Conservation (phyloP, 495 filamentous ascomycete genomes). For the Penicillium desertorum region DNA sequence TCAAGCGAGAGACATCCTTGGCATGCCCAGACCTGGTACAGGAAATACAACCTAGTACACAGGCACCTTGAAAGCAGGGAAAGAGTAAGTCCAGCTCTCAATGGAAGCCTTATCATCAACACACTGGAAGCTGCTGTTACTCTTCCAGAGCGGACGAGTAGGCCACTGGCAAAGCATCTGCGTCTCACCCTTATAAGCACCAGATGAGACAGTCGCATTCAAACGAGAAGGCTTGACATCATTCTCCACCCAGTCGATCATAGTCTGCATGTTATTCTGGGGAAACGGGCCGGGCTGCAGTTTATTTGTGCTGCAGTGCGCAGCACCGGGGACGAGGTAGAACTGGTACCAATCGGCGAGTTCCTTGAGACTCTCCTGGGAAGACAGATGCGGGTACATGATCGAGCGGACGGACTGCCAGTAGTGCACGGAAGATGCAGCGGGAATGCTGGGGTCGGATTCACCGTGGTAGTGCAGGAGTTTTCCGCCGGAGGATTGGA, state of each 20-base stretch:
- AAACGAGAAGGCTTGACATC: slow-evolving; percentile 39
- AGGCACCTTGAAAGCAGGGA: slow-evolving; percentile 27
- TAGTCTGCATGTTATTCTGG: slow-evolving; percentile 37
- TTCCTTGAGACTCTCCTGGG: slow-evolving; percentile 35
- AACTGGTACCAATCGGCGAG: slow-evolving; percentile 53
- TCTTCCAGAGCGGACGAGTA: slow-evolving; percentile 41
- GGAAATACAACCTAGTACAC: slow-evolving; percentile 21
- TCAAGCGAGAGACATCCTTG: not conserved
- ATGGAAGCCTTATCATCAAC: slow-evolving; percentile 42
- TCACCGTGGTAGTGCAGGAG: slow-evolving; percentile 54
- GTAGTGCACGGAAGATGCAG: slow-evolving; percentile 48
- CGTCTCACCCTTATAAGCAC: slow-evolving; percentile 31
- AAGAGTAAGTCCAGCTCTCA: slow-evolving; percentile 38
- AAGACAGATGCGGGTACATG: slow-evolving; percentile 47
- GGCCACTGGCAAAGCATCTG: slow-evolving; percentile 46
- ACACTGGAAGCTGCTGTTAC: slow-evolving; percentile 32
- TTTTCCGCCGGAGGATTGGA: slow-evolving; percentile 49
- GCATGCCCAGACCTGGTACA: not conserved
- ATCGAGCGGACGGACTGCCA: slow-evolving; percentile 49
- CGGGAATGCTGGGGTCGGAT: slow-evolving; percentile 47
- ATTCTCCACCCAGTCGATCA: slow-evolving; percentile 55
- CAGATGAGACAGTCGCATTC: slow-evolving; percentile 32
- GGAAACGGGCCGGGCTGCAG: slow-evolving; percentile 48
- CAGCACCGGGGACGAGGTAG: slow-evolving; percentile 53
- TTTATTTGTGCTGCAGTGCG: slow-evolving; percentile 45